Evolutionary conservation across 148 eudicot species (phyloP).

Genomic region (Pouteria glomerata): DNA sequence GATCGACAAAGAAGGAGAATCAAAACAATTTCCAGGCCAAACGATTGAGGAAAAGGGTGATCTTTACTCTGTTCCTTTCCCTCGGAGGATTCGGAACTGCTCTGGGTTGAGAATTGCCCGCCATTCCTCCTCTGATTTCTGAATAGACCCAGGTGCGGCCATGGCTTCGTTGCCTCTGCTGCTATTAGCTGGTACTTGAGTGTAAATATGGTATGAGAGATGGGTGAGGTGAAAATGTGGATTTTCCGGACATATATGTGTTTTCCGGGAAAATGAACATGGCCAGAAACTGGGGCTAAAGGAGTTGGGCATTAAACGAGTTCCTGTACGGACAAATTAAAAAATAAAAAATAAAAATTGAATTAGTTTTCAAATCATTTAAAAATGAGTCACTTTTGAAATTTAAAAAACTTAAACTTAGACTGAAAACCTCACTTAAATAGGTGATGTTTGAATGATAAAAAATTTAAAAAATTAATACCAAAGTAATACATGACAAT

Average conservation of each 20-base stretch:
- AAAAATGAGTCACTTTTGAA: no score
- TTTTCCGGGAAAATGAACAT: slow-evolving; percentile 5
- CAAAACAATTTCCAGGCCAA: neutral
- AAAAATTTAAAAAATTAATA: no score
- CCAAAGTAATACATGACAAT: no score
- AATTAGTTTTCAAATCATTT: no score
- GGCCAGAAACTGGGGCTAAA: neutral
- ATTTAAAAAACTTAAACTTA: no score
- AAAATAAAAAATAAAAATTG: no score
- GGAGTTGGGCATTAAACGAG: neutral
- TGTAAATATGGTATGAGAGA: neutral
- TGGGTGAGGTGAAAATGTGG: neutral
- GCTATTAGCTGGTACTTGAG: neutral
- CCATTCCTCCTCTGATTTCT: slow-evolving; percentile 88
- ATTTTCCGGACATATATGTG: neutral
- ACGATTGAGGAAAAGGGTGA: neutral
- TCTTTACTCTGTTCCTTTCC: slow-evolving; percentile 78
- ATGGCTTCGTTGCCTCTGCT: slow-evolving; percentile 19
- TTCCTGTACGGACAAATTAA: no score
- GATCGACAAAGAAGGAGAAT: neutral
- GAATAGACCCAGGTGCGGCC: slow-evolving; percentile 36
- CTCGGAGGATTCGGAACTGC: slow-evolving; percentile 72
- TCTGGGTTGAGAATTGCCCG: slow-evolving; percentile 72
- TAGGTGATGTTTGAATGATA: no score
- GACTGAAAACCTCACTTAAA: no score